phyloP scores from a whole-genome alignment of 306 rosid species.

The Erythrophleum fordii region DNA sequence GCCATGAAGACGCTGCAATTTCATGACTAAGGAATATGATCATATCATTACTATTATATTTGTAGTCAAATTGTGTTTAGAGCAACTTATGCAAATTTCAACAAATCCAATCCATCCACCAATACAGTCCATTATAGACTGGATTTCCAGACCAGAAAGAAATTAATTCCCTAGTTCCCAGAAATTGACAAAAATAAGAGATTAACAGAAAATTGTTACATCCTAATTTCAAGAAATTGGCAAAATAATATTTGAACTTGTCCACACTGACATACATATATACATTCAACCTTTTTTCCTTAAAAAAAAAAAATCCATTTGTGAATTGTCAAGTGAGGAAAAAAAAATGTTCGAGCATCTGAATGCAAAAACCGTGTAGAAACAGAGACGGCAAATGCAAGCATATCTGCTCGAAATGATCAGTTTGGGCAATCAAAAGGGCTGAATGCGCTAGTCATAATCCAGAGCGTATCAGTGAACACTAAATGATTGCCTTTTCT shows the following conservation, averaged over 20 bases:
- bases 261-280: no score
- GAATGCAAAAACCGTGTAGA: conserved; percentile 59
- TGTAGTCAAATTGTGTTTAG: background rate
- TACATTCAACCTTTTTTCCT: no score
- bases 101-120: background rate
- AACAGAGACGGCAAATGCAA: conserved; percentile 46
- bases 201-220: no score
- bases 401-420: conserved; percentile 50
- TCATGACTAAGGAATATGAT: background rate
- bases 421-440: conserved; percentile 51
- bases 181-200: background rate
- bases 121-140: no score
- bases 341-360: conserved; percentile 43
- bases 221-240: no score
- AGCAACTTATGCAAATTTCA: background rate
- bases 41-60: background rate
- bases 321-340: background rate
- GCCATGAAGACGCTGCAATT: background rate
- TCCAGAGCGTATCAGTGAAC: conserved; percentile 49
- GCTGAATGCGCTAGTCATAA: conserved; percentile 46
- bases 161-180: background rate
- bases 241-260: background rate
- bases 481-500: conserved; percentile 48
- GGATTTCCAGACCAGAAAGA: no score
- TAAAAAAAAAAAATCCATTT: background rate